Base-by-base conservation (phyloP, 176 grass and related monocot species). In the Otatea glauca region DNA sequence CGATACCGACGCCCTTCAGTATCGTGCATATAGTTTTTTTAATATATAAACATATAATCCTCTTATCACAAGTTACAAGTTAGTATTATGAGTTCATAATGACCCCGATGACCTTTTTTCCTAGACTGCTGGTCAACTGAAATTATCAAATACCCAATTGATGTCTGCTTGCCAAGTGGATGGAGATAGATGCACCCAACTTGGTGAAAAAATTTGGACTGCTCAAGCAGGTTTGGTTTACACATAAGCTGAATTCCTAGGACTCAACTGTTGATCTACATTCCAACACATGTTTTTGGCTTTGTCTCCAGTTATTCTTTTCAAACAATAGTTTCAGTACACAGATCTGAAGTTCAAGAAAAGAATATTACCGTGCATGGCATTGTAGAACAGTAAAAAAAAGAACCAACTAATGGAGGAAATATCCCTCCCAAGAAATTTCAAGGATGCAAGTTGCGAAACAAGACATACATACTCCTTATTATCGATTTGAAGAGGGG, bases 261-360 rank as follows among this genome's bases (percentile, higher is more conserved):
- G 32, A 76, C 11, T 27, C 70, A 2, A 20, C 25, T 48, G 41
- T 48, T 43, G 41, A 67, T 78, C 68, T 45, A 50, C 59, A 83
- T 83, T 79, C 42, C 42, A 44, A 25, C 43, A 20, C 65, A 69
- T 81, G 64, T 85, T 45, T 76, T 82, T 72, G 13, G 2, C 43
- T 73, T 16, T 34, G 38, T 74, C 1, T 27, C 42, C 20, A 27
- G 8, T 77, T 29, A 20, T 10, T 20, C 3, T 80, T 67, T 62
- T 54, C 0, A 55, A 65, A 29, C 34, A 45, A 15, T 37, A 54
- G 21, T 12, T 12, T 24, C 74, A 8, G 77, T 47, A 15, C 51
- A 63, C 58, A 42, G 61, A 54, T 70, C 62, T 72, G 43, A 37
- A 59, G 70, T 5, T 81, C 64, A 76, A 65, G 21, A 80, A 62